Conservation (phyloP, 2,329 filamentous ascomycete species). For the Colletotrichum incanum region DNA sequence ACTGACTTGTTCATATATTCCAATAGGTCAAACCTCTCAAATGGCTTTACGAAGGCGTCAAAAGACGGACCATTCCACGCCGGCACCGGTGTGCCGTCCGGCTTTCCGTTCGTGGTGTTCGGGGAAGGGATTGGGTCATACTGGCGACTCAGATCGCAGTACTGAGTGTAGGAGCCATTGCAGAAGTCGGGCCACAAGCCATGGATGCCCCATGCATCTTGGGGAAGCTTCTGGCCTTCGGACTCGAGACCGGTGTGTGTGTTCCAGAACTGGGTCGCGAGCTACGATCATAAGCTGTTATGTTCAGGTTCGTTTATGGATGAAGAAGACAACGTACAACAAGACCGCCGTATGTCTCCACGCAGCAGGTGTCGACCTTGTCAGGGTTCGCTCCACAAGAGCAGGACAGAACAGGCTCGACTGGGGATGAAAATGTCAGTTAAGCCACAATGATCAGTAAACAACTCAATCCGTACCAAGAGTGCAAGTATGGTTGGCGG, state of each 20-base stretch:
- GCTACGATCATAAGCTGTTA: conserved; percentile 45
- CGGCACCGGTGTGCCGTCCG: conserved; percentile 67
- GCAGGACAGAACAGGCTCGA: conserved; percentile 62
- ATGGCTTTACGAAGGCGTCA: conserved; percentile 70
- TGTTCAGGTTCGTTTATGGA: background rate
- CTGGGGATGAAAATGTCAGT: conserved; percentile 43
- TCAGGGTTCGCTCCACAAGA: conserved; percentile 60
- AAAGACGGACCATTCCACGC: conserved; percentile 73
- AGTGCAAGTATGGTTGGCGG: conserved; percentile 71
- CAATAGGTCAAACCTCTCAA: conserved; percentile 73
- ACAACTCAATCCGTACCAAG: conserved; percentile 55
- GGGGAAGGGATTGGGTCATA: conserved; percentile 74
- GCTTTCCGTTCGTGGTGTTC: conserved; percentile 73
- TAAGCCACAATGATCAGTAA: background rate
- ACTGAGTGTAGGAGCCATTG: conserved; percentile 73
- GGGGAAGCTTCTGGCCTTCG: conserved; percentile 71
- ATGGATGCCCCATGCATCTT: conserved; percentile 72
- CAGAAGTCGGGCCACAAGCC: conserved; percentile 72
- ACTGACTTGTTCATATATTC: conserved; percentile 74
- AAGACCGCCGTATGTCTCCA: conserved; percentile 76
- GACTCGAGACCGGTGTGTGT: conserved; percentile 74
- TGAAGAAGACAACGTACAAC: conserved; percentile 53
- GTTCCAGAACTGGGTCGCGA: conserved; percentile 77
- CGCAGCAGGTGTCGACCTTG: conserved; percentile 74
- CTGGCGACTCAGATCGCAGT: conserved; percentile 76